Conservation (phyloP, 768 basidiomycete genomes). For the Nidularia sp. region DNA sequence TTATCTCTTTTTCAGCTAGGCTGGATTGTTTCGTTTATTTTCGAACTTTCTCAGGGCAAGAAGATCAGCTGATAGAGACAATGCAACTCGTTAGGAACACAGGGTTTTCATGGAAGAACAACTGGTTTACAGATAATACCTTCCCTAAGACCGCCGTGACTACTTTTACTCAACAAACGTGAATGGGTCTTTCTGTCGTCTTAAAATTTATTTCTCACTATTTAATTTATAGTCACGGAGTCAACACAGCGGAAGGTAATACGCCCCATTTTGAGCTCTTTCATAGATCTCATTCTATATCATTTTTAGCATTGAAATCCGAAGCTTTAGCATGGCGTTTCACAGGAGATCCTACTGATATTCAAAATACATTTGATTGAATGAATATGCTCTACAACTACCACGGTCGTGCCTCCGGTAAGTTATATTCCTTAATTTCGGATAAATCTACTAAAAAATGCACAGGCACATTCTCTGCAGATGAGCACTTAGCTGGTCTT, state of each 20-base stretch:
- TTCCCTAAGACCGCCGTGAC: slow-evolving; percentile 30
- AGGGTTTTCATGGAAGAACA: slow-evolving; percentile 37
- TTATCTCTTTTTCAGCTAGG: neutral
- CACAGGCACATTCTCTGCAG: slow-evolving; percentile 34
- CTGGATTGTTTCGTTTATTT: no score
- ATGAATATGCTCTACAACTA: slow-evolving; percentile 32
- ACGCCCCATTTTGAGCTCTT: neutral
- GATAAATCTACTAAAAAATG: neutral
- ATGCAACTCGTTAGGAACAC: slow-evolving; percentile 34
- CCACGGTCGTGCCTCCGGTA: slow-evolving; percentile 33
- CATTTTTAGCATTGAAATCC: slow-evolving; percentile 26
- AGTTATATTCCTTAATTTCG: neutral
- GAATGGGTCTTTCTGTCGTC: slow-evolving; percentile 1
- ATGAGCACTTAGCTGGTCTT: slow-evolving; percentile 37
- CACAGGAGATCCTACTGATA: slow-evolving; percentile 32
- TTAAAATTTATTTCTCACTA: neutral
- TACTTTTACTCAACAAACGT: slow-evolving; percentile 25
- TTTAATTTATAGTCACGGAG: slow-evolving; percentile 25
- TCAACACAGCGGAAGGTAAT: slow-evolving; percentile 33
- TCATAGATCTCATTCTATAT: slow-evolving; percentile 3
- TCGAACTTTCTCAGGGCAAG: slow-evolving; percentile 19
- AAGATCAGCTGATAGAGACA: slow-evolving; percentile 29
- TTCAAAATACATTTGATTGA: slow-evolving; percentile 32
- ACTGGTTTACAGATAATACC: slow-evolving; percentile 30
- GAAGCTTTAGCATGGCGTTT: slow-evolving; percentile 39